Evolutionary conservation across 208 protist genomes (phyloP).

Genomic region (Leishmania major): DNA sequence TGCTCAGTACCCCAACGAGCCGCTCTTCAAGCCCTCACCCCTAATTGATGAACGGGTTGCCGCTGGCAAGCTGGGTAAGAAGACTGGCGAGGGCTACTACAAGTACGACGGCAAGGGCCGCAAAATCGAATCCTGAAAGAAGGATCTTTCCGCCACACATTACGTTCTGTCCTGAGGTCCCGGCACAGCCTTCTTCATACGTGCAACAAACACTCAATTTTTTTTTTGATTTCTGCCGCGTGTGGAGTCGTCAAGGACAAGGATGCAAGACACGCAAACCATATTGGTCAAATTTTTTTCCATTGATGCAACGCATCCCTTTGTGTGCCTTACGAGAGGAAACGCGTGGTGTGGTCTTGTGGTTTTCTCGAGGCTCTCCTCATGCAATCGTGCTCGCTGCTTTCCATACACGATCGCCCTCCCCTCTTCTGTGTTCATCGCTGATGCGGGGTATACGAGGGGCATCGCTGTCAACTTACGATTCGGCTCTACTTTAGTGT

Average conservation of each 20-base stretch:
- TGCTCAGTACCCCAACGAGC: constrained; percentile 55
- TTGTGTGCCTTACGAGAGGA: neutral
- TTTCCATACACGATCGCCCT: neutral
- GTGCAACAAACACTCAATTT: neutral
- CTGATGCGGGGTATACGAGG: neutral
- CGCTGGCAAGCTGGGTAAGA: constrained; percentile 81
- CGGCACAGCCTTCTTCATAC: neutral
- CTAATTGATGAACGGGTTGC: constrained; percentile 63
- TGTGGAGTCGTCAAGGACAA: neutral
- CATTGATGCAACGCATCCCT: neutral
- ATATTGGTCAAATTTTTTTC: neutral
- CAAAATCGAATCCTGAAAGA: constrained; percentile 11
- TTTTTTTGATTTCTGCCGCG: neutral
- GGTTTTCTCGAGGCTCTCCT: neutral
- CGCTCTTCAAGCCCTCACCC: constrained; percentile 61
- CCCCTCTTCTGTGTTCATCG: neutral
- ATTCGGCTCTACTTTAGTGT: neutral
- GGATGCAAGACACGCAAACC: neutral
- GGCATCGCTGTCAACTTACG: neutral
- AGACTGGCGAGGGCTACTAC: constrained; percentile 91
- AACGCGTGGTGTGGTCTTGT: neutral
- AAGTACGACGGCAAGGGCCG: constrained; percentile 58
- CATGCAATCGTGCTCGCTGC: neutral
- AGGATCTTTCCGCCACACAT: neutral
- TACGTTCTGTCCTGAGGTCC: neutral